Percentiles rank a stretch among this genome's conserved stretches.
Evolutionary conservation across 352 stramenopile species (phyloP).

Genomic region (Lagenidium giganteum): DNA sequence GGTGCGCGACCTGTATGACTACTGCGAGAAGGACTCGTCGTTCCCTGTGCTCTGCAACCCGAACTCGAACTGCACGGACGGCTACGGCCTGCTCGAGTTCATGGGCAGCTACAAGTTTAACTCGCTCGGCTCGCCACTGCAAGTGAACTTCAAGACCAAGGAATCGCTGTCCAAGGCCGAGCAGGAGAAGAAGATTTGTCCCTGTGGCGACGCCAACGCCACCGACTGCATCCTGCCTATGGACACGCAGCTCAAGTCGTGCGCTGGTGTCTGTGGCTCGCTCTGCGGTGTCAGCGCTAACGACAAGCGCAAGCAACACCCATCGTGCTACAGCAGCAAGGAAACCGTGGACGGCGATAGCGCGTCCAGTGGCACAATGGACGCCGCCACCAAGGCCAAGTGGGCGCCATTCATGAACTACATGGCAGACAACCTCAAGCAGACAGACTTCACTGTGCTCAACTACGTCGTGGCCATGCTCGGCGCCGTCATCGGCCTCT

Average conservation of each 20-base stretch:
- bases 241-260: constrained; percentile 38
- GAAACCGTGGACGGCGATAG: neutral
- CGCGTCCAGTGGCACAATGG: no score
- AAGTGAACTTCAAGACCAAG: constrained; percentile 72
- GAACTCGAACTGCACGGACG: constrained; percentile 49
- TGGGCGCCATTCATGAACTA: constrained; percentile 32
- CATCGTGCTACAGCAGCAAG: constrained; percentile 26
- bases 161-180: constrained; percentile 27
- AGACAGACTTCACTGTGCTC: constrained; percentile 32
- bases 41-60: constrained; percentile 44
- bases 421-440: constrained; percentile 32
- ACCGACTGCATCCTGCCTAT: constrained; percentile 50
- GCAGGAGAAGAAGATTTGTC: constrained; percentile 46
- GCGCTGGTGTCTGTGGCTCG: constrained; percentile 52
- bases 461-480: constrained; percentile 56
- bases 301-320: constrained; percentile 29
- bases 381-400: no score
- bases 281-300: constrained; percentile 36
- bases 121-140: constrained; percentile 50
- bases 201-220: constrained; percentile 20
- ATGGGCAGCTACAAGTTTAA: constrained; percentile 69
- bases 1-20: constrained; percentile 71
- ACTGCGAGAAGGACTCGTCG: constrained; percentile 45
- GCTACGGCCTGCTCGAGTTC: constrained; percentile 40
- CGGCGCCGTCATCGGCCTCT: constrained; percentile 28